Base-by-base conservation (phyloP, 202 grass and related monocot species). In the Panicum virgatum region DNA sequence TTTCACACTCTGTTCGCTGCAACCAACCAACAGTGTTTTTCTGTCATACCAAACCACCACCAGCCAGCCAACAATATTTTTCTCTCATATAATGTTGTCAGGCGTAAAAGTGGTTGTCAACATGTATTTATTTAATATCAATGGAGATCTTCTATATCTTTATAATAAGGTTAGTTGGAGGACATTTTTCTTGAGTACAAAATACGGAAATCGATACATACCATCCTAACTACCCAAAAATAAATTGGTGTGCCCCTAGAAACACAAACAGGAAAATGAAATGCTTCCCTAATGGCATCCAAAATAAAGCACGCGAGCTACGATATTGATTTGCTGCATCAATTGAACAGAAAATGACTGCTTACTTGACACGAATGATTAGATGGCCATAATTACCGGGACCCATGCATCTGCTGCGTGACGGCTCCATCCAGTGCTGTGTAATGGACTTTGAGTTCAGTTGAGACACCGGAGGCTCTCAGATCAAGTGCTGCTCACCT, bases 361-460 rank as follows among this genome's bases (percentile, higher is more conserved):
- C 88, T 90, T 83, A 86, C 88, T 83, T 83, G 88, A 75, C 52
- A 79, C 20, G 38, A 7, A 79, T 83, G 15, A 69, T 83, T 75
- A 23, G 32, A 46, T 67, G 73, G 23, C 40, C 80, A 73, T 26
- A 7, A 75, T 23, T 60, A 15, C 30, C 59, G 73, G 73, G 73
- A 82, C 79, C 78, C 66, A 86, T n/a, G n/a, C n/a, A n/a, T 43
- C 69, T 66, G 27, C 20, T 34, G 8, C 51, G 66, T 59, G 83
- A 57, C 66, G 66, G n/a, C 64, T 52, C 69, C n/a, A n/a, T n/a
- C n/a, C 45, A 59, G 37, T 11, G 26, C 46, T 66, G 29, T 57
- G n/a, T 69, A 68, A 34, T 15, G 18, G 42, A 57, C 59, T n/a
- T 65, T 72, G 38, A 2, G 50, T 73, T 66, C 66, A 69, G 51